These are phyloP conservation scores for Adansonia madagascariensis DNA, from an alignment of 441 rosid species.

Conservation along the genomic window DNA sequence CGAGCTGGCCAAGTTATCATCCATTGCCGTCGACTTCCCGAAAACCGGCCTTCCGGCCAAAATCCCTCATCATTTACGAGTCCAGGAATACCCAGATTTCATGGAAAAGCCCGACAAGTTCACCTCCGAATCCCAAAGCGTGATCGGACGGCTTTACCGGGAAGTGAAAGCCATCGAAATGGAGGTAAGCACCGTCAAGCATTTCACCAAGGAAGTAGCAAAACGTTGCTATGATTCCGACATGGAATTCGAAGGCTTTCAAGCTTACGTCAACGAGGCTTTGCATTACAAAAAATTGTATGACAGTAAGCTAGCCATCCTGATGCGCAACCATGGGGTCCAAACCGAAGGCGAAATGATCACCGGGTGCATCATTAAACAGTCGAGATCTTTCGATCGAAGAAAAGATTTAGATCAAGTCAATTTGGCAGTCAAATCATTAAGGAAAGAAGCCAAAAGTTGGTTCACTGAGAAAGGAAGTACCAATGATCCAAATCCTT, in stretches of 20 bases:
- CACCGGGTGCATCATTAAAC: slow-evolving; percentile 63
- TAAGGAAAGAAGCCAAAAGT: slow-evolving; percentile 71
- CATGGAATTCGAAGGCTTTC: slow-evolving; percentile 74
- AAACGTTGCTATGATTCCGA: slow-evolving; percentile 55
- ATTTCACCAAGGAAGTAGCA: slow-evolving; percentile 64
- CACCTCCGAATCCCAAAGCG: slow-evolving; percentile 59
- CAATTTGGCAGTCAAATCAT: slow-evolving; percentile 50
- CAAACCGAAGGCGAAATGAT: slow-evolving; percentile 80
- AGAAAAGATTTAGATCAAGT: slow-evolving; percentile 61
- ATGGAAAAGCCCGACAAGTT: slow-evolving; percentile 80
- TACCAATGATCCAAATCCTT: too few relatives aligned
- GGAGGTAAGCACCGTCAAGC: slow-evolving; percentile 28
- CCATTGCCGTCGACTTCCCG: slow-evolving; percentile 82
- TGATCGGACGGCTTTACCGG: slow-evolving; percentile 81
- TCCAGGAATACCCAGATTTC: slow-evolving; percentile 76
- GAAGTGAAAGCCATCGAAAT: slow-evolving; percentile 61
- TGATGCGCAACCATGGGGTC: slow-evolving; percentile 78
- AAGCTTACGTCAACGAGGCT: slow-evolving; percentile 56
- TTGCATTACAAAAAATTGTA: slow-evolving; percentile 53
- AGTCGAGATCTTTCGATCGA: slow-evolving; percentile 67
- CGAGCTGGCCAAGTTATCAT: slow-evolving; percentile 60
- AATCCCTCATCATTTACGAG: slow-evolving; percentile 57
- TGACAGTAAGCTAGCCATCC: slow-evolving; percentile 65
- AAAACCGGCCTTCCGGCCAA: slow-evolving; percentile 88
- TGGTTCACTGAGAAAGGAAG: slow-evolving; percentile 57